phyloP scores from a whole-genome alignment of 2,329 filamentous ascomycete genomes.

The Pestalotiopsis sp. region DNA sequence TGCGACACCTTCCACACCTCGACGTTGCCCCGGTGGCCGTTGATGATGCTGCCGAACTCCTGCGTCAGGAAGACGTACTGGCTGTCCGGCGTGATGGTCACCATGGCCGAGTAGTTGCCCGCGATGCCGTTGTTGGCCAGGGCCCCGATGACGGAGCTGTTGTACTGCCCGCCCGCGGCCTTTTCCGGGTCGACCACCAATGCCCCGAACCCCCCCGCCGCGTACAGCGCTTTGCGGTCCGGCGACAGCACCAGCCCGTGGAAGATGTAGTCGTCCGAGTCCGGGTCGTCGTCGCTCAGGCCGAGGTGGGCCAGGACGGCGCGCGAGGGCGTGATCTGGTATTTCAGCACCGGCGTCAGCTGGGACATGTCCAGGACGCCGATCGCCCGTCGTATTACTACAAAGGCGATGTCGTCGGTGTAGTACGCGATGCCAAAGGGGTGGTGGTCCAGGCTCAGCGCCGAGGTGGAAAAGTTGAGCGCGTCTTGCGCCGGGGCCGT shows the following conservation, averaged over 20 bases:
- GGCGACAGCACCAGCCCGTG: neutral
- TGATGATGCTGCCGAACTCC: constrained; percentile 6
- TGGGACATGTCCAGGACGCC: neutral
- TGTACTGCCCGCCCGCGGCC: neutral
- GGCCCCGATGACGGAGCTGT: constrained; percentile 2
- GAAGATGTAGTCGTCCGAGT: constrained; percentile 5
- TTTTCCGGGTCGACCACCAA: neutral
- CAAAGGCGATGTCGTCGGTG: constrained; percentile 5
- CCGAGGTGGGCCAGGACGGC: neutral
- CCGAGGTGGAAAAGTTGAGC: neutral
- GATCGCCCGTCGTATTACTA: neutral
- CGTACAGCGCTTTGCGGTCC: neutral
- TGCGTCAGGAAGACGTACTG: constrained; percentile 5
- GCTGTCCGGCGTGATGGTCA: neutral
- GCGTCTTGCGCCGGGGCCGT: neutral
- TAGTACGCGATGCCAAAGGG: constrained; percentile 10
- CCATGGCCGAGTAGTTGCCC: constrained; percentile 8
- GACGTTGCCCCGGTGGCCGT: neutral
- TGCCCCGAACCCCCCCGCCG: neutral
- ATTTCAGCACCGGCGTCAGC: neutral
- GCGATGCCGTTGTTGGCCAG: constrained; percentile 2
- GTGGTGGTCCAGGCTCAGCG: constrained; percentile 1
- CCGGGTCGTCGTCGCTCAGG: neutral
- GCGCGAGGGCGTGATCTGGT: neutral
- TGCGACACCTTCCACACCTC: constrained; percentile 6